Conservation (phyloP, 1,284 basidiomycete species). For the Boletus holoroseus region DNA sequence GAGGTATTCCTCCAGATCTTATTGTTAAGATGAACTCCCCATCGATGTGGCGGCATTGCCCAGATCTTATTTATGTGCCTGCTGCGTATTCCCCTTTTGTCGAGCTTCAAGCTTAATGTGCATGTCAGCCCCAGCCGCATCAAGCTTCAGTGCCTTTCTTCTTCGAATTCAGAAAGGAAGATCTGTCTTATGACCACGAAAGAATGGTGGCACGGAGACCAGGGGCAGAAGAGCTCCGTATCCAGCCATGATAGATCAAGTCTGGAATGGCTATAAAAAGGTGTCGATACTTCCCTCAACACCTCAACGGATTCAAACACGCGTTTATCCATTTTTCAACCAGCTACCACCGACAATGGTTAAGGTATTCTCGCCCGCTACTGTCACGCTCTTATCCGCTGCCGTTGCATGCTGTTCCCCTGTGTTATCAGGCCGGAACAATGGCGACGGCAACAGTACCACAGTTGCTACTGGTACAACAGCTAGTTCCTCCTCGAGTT, state of each 20-base stretch:
- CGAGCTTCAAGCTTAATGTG: no score
- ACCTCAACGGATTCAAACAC: not conserved
- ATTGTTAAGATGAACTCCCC: not conserved
- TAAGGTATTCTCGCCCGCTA: not conserved
- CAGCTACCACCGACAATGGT: constrained; percentile 6
- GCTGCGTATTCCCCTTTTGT: not conserved
- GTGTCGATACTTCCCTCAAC: not conserved
- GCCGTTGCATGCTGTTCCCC: constrained; percentile 4
- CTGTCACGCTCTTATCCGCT: constrained; percentile 5
- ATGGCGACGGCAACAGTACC: not conserved
- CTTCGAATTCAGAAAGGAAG: not conserved
- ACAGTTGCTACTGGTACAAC: not conserved
- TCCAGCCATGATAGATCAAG: not conserved
- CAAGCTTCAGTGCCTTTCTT: no score
- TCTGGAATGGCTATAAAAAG: constrained; percentile 7
- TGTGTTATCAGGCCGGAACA: not conserved
- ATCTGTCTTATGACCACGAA: not conserved
- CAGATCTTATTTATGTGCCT: no score
- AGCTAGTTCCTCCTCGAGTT: not conserved
- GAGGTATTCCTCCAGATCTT: not conserved
- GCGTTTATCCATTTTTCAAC: not conserved
- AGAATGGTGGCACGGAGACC: not conserved
- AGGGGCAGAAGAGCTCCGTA: not conserved
- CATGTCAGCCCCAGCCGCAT: no score
- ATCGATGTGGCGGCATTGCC: not conserved